Conservation (phyloP, 2,329 filamentous ascomycete species). For the Penicillium sp. region DNA sequence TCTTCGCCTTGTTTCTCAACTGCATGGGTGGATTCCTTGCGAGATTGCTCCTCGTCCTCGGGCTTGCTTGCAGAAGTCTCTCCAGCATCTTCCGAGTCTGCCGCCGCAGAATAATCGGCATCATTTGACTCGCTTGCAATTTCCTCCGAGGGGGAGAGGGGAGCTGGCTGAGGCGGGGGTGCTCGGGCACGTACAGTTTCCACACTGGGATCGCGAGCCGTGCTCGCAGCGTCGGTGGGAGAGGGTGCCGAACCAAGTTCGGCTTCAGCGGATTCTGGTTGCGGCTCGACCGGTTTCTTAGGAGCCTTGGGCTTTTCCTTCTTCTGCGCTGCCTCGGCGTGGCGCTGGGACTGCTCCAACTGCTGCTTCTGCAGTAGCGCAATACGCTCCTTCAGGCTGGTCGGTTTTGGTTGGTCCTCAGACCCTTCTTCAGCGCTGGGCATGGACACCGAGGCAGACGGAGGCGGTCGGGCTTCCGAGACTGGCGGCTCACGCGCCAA, state of each 20-base stretch:
- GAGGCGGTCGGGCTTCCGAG: constrained; percentile 26
- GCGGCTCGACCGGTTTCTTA: constrained; percentile 55
- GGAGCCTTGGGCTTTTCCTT: constrained; percentile 79
- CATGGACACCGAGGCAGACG: constrained; percentile 21
- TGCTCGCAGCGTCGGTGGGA: constrained; percentile 27
- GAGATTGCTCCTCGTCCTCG: constrained; percentile 61
- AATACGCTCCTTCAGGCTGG: constrained; percentile 91
- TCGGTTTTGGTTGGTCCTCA: constrained; percentile 83
- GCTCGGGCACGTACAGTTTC: constrained; percentile 30
- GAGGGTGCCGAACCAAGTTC: constrained; percentile 23
- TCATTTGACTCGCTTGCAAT: constrained; percentile 58
- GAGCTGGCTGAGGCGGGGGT: constrained; percentile 33
- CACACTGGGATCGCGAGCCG: constrained; percentile 31
- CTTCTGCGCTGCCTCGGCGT: constrained; percentile 69
- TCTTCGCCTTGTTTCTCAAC: constrained; percentile 41
- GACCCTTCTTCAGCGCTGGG: constrained; percentile 49
- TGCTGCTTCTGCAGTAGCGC: constrained; percentile 91
- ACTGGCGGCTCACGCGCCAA: constrained; percentile 29
- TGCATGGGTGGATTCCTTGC: constrained; percentile 16
- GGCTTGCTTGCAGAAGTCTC: constrained; percentile 64
- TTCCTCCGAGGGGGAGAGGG: constrained; percentile 44
- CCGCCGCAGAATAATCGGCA: constrained; percentile 59
- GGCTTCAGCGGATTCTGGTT: constrained; percentile 24
- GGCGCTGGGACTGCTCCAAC: constrained; percentile 75
- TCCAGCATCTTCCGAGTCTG: constrained; percentile 58